Conservation (phyloP, 768 basidiomycete species). For the Podaxis carcinomalis region DNA sequence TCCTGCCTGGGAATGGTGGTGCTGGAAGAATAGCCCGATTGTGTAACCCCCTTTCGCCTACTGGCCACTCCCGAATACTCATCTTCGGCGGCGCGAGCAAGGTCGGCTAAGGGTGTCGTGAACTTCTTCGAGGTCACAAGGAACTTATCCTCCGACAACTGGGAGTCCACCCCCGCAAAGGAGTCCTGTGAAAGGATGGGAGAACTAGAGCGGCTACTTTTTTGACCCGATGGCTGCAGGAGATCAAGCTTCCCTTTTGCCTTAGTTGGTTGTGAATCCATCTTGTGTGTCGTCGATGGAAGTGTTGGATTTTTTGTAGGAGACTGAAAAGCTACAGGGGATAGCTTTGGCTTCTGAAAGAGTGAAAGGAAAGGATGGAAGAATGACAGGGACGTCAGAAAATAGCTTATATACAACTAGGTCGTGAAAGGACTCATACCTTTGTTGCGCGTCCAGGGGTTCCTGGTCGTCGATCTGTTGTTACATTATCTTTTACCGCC, state of each 20-base stretch:
- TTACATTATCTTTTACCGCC: neutral
- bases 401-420: neutral
- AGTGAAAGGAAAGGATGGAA: neutral
- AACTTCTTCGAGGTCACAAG: constrained; percentile 47
- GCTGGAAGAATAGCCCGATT: neutral
- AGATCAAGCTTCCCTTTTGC: constrained; percentile 11
- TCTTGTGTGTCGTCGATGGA: neutral
- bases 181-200: constrained; percentile 52
- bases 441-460: constrained; percentile 14
- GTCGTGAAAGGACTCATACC: neutral
- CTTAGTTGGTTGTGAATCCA: neutral
- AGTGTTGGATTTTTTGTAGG: constrained; percentile 12
- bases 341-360: constrained; percentile 15
- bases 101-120: constrained; percentile 53
- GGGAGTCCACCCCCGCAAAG: constrained; percentile 49
- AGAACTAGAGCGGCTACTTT: constrained; percentile 6
- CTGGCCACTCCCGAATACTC: neutral
- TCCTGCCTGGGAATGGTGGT: constrained; percentile 8
- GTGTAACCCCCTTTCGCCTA: neutral
- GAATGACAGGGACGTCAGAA: neutral
- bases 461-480: constrained; percentile 12
- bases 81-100: constrained; percentile 30
- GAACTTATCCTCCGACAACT: constrained; percentile 42
- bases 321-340: constrained; percentile 19
- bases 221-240: constrained; percentile 10